Base-by-base conservation (phyloP, 257 asterid genomes). In the Nicotiana benthamiana region DNA sequence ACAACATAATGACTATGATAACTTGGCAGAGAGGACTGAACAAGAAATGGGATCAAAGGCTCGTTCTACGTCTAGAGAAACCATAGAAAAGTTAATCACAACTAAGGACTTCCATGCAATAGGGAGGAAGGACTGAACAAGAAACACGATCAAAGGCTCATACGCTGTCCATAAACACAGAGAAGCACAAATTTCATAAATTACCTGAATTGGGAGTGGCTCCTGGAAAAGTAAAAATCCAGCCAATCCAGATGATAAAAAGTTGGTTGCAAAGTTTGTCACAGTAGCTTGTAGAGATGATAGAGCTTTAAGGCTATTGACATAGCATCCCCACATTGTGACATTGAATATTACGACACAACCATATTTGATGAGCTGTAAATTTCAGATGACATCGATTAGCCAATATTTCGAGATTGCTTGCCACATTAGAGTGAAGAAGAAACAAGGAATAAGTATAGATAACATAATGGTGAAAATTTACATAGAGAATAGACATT, bases 251-350 rank as follows among this genome's bases (percentile, higher is more conserved):
- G 99, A 95, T 68, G 86, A 84, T 20, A 93, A 88, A 82, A 93
- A 95, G 87, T 95, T 95, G 40, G 97, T 92, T 0, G 98, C 97
- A 24, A 93, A 95, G 87, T 93, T 95, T 24, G 97, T 92, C 17
- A 91, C 98, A 0, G 99, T 93, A 75, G 99, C 98, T 93, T 93
- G 97, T 82, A 93, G 84, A 22, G 97, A 93, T 3, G 97, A 93
- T 48, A 95, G 94, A 56, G 95, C 91, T 89, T 90, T 93, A 85
- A 91, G 86, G 90, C 98, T 95, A 89, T 89, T 92, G 59, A 95
- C 89, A 81, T 91, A 95, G 88, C 97, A 93, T 83, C 97, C 99
- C 99, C 99, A 95, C 98, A 95, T 95, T 22, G 88, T 40, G 48
- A 90, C 88, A 80, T 93, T 95, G 91, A 89, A 89, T 22, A 89